These are phyloP conservation scores for Aureoboletus auriporus DNA, from an alignment of 768 basidiomycete genomes.

Conservation along the genomic window DNA sequence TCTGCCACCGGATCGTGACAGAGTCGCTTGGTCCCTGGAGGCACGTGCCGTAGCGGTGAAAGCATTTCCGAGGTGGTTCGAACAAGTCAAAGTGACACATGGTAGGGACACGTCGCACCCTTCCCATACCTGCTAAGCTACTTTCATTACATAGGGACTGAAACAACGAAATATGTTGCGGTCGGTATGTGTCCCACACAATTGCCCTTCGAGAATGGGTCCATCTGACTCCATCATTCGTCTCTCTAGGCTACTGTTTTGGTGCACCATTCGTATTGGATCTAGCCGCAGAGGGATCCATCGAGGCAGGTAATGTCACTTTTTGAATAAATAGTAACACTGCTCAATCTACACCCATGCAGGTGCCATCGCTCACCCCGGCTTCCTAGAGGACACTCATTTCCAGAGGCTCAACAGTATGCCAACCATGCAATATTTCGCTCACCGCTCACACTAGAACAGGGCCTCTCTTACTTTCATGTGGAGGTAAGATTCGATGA, in stretches of 20 bases:
- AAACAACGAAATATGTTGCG: slow-evolving; percentile 36
- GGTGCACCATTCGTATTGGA: slow-evolving; percentile 50
- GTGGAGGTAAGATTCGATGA: slow-evolving; percentile 16
- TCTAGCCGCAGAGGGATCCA: slow-evolving; percentile 38
- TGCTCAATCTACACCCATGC: neutral
- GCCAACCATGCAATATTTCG: slow-evolving; percentile 8
- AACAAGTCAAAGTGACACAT: slow-evolving; percentile 41
- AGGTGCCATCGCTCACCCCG: slow-evolving; percentile 54
- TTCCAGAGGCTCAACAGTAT: slow-evolving; percentile 47
- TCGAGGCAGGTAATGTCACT: slow-evolving; percentile 39
- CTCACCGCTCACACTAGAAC: neutral
- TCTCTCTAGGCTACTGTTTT: slow-evolving; percentile 61
- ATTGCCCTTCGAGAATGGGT: neutral
- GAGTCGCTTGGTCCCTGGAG: slow-evolving; percentile 39
- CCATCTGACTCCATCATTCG: slow-evolving; percentile 20
- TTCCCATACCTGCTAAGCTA: no score
- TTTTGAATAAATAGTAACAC: neutral
- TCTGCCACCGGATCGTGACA: slow-evolving; percentile 34
- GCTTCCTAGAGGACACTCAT: slow-evolving; percentile 47
- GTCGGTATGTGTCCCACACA: slow-evolving; percentile 31
- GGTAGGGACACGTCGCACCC: slow-evolving; percentile 37
- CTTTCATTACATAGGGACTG: slow-evolving; percentile 10
- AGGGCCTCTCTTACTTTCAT: slow-evolving; percentile 26
- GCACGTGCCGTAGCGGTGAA: slow-evolving; percentile 34
- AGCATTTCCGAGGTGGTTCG: slow-evolving; percentile 47